phyloP scores from a whole-genome alignment of 2,329 filamentous ascomycete species.

The Saccharata proteae region DNA sequence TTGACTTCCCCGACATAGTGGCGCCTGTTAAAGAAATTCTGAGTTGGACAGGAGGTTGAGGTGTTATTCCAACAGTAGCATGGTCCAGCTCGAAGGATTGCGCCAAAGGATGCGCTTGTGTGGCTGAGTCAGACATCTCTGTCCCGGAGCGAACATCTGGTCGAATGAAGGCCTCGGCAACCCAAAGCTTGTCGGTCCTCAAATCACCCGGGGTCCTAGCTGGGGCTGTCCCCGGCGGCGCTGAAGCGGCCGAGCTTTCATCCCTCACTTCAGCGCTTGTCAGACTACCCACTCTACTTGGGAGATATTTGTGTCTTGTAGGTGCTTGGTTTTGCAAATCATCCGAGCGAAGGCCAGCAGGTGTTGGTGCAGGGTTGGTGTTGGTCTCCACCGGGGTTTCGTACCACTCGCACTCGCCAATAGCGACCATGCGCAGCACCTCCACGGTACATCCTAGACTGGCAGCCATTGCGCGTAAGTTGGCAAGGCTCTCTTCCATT shows the following conservation, averaged over 20 bases:
- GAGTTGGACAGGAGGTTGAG: constrained; percentile 49
- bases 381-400: too few relatives aligned
- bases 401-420: constrained; percentile 72
- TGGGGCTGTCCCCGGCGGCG: constrained; percentile 23
- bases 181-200: constrained; percentile 64
- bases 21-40: constrained; percentile 80
- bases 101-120: constrained; percentile 4
- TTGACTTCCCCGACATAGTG: constrained; percentile 87
- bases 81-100: constrained; percentile 8
- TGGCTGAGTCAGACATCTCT: too few relatives aligned
- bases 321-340: constrained; percentile 12
- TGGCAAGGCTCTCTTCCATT: constrained; percentile 79
- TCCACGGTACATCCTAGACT: constrained; percentile 80
- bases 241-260: too few relatives aligned
- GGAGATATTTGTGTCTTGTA: too few relatives aligned
- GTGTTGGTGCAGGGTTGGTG: too few relatives aligned
- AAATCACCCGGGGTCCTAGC: too few relatives aligned
- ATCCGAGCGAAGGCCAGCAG: too few relatives aligned
- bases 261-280: constrained; percentile 10
- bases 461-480: constrained; percentile 79
- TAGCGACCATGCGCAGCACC: constrained; percentile 66
- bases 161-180: constrained; percentile 80
- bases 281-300: neutral
- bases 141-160: constrained; percentile 49
- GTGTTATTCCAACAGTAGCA: too few relatives aligned